These are phyloP conservation scores for Cladophialophora psammophila DNA, from an alignment of 2,329 filamentous ascomycete species.

Conservation along the genomic window DNA sequence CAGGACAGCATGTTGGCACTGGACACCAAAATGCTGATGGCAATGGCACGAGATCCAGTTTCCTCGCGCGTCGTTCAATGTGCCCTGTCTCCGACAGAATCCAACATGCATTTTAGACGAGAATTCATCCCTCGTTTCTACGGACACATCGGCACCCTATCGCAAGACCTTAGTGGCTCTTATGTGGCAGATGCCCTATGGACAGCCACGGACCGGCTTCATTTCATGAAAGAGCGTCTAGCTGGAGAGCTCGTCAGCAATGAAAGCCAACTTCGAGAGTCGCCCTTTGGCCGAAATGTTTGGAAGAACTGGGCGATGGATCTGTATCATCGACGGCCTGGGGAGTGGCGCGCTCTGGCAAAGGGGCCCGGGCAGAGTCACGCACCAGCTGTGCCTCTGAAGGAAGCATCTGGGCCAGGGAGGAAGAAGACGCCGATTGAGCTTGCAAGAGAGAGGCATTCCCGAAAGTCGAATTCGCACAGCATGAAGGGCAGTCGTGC, in stretches of 20 bases:
- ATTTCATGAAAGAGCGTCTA: conserved; percentile 72
- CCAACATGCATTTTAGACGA: conserved; percentile 61
- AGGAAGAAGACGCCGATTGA: conserved; percentile 61
- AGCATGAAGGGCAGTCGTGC: conserved; percentile 40
- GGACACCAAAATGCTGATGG: conserved; percentile 62
- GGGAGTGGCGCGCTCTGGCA: conserved; percentile 69
- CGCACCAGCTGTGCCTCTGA: neutral
- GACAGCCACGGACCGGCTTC: conserved; percentile 67
- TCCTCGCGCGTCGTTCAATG: conserved; percentile 70
- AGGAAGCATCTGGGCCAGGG: conserved; percentile 36
- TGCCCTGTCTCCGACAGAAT: conserved; percentile 57
- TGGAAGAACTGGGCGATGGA: conserved; percentile 80
- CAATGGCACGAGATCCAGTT: conserved; percentile 69
- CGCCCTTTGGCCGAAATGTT: conserved; percentile 69
- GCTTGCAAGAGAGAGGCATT: conserved; percentile 64
- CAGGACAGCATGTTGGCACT: conserved; percentile 74
- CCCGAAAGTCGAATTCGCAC: conserved; percentile 48
- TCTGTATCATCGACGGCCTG: conserved; percentile 68
- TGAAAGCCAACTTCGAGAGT: conserved; percentile 69
- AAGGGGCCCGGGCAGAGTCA: conserved; percentile 54
- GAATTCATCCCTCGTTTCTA: conserved; percentile 70
- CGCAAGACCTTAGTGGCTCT: conserved; percentile 68
- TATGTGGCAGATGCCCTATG: conserved; percentile 73
- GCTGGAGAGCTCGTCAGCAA: conserved; percentile 67
- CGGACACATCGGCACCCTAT: conserved; percentile 66